phyloP scores from a whole-genome alignment of 352 stramenopile species.

The Globisporangium emineosum region DNA sequence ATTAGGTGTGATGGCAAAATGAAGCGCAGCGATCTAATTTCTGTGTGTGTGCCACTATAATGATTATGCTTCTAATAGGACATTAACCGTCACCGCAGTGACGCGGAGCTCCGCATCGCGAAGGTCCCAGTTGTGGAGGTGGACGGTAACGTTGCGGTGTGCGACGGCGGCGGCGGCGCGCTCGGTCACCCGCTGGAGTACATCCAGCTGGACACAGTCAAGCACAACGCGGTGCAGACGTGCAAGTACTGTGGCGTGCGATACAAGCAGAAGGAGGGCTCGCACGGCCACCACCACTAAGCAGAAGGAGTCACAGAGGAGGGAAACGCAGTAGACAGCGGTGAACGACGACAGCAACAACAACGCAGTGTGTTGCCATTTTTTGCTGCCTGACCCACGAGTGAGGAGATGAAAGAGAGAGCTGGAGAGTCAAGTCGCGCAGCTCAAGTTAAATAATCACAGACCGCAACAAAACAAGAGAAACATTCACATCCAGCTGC shows the following conservation, averaged over 20 bases:
- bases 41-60: constrained; percentile 1
- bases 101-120: constrained; percentile 88
- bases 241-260: constrained; percentile 94
- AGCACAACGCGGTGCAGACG: constrained; percentile 61
- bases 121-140: constrained; percentile 91
- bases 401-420: not conserved
- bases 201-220: constrained; percentile 89
- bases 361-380: not conserved
- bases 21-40: not conserved
- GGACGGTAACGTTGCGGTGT: constrained; percentile 89
- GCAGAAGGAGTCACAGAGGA: not conserved
- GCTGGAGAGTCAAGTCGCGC: not conserved
- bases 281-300: constrained; percentile 58
- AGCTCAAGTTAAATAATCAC: not conserved
- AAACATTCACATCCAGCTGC: not conserved
- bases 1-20: not conserved
- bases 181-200: constrained; percentile 97
- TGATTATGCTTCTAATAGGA: constrained; percentile 33
- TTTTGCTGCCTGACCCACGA: not conserved
- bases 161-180: constrained; percentile 93
- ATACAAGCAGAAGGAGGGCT: constrained; percentile 84
- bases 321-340: not conserved
- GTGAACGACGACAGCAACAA: not conserved
- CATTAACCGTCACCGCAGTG: constrained; percentile 83
- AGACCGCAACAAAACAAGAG: not conserved